phyloP scores from a whole-genome alignment of 192 early-diverging fungal species.

The Fimicolochytrium jonesii region DNA sequence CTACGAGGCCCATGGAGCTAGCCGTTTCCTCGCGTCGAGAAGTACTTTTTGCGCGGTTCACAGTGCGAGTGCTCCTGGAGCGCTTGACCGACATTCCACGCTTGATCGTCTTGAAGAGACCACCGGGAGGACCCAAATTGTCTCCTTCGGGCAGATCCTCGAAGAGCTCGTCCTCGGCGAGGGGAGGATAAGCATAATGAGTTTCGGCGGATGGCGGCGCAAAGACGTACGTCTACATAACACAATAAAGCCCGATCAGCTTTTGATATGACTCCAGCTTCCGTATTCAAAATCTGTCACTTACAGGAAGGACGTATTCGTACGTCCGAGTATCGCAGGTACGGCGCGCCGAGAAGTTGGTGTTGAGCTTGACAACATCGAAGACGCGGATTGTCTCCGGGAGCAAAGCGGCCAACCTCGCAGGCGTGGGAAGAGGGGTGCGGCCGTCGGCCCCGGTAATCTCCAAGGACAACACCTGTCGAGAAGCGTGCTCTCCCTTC shows the following conservation, averaged over 20 bases:
- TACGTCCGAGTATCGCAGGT: conserved; percentile 47
- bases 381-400: conserved; percentile 19
- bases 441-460: conserved; percentile 58
- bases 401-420: not conserved
- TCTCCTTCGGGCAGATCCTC: conserved; percentile 15
- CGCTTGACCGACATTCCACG: conserved; percentile 28
- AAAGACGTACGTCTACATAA: conserved; percentile 41
- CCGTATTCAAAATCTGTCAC: no score
- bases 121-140: conserved; percentile 24
- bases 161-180: conserved; percentile 29
- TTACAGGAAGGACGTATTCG: conserved; percentile 48
- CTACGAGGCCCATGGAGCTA: no score
- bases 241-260: not conserved
- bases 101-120: conserved; percentile 39
- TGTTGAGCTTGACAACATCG: conserved; percentile 19
- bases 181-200: conserved; percentile 30
- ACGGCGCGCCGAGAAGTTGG: conserved; percentile 41
- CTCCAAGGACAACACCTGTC: conserved; percentile 91
- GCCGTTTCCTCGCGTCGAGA: no score
- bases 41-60: conserved; percentile 1
- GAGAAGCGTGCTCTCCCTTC: conserved; percentile 96
- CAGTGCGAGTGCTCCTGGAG: conserved; percentile 6
- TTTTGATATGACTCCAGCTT: no score
- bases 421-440: conserved; percentile 5
- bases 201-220: conserved; percentile 43